Percentiles rank a stretch among this genome's conserved stretches.
phyloP scores from a whole-genome alignment of 1,139 yeast species.

The Candida sp. region DNA sequence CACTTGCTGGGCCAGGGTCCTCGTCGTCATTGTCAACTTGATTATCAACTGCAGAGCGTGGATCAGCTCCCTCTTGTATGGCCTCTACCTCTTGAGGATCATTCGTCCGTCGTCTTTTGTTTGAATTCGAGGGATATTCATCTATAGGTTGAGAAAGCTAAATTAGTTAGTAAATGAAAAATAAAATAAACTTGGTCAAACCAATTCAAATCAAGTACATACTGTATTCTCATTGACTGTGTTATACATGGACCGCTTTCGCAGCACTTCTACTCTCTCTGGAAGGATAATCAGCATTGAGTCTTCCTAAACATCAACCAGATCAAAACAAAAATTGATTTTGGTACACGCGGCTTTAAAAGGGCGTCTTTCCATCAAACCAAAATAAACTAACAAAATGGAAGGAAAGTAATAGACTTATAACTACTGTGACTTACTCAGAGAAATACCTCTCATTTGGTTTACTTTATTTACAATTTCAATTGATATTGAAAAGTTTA shows the following conservation, averaged over 20 bases:
- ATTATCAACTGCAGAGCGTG: neutral
- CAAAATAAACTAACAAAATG: too few species aligned
- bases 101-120: neutral
- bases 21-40: slow-evolving; percentile 1
- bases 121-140: neutral
- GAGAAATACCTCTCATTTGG: too few species aligned
- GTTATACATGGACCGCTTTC: neutral
- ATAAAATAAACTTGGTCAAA: neutral
- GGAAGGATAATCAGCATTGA: neutral
- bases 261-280: neutral
- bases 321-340: too few species aligned
- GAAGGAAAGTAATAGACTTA: too few species aligned
- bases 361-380: too few species aligned
- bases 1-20: slow-evolving; percentile 29
- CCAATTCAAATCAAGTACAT: neutral
- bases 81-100: neutral
- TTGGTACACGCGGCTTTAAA: too few species aligned
- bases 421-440: too few species aligned
- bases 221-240: neutral
- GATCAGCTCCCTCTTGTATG: neutral
- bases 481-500: too few species aligned
- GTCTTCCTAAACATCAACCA: neutral
- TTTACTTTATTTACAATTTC: too few species aligned
- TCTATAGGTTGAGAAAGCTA: neutral
- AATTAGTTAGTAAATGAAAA: neutral